Conservation (phyloP, 2,329 filamentous ascomycete genomes). For the Akanthomyces dipterigenus region DNA sequence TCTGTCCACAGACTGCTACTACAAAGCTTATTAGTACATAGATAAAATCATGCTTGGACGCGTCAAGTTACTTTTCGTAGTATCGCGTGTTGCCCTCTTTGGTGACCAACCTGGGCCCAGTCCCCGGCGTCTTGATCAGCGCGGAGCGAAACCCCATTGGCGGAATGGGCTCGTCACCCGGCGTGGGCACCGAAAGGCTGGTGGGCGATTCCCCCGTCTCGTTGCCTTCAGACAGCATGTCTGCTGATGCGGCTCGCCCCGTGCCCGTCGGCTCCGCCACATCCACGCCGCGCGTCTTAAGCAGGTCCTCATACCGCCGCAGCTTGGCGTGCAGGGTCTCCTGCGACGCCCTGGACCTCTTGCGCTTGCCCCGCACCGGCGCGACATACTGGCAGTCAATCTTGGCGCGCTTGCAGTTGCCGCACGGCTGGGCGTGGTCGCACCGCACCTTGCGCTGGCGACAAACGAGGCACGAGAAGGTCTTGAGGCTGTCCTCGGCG, state of each 20-base stretch:
- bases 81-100: conserved; percentile 9
- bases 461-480: conserved; percentile 28
- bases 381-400: conserved; percentile 28
- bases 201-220: not conserved
- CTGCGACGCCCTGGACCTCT: conserved; percentile 14
- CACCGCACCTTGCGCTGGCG: conserved; percentile 36
- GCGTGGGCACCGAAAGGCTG: not conserved
- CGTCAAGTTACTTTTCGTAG: conserved; percentile 8
- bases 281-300: conserved; percentile 9
- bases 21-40: conserved; percentile 34
- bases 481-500: not conserved
- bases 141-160: not conserved
- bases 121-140: not conserved
- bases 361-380: conserved; percentile 24
- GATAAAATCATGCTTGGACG: not conserved
- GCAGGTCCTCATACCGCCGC: conserved; percentile 45
- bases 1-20: conserved; percentile 60
- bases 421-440: conserved; percentile 33
- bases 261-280: not conserved
- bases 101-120: conserved; percentile 2
- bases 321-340: conserved; percentile 54
- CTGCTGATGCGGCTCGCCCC: not conserved
- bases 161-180: not conserved
- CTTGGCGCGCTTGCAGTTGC: conserved; percentile 35
- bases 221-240: not conserved